Base-by-base conservation (phyloP, 1,284 basidiomycete species). In the Rhodotorula sp. region DNA sequence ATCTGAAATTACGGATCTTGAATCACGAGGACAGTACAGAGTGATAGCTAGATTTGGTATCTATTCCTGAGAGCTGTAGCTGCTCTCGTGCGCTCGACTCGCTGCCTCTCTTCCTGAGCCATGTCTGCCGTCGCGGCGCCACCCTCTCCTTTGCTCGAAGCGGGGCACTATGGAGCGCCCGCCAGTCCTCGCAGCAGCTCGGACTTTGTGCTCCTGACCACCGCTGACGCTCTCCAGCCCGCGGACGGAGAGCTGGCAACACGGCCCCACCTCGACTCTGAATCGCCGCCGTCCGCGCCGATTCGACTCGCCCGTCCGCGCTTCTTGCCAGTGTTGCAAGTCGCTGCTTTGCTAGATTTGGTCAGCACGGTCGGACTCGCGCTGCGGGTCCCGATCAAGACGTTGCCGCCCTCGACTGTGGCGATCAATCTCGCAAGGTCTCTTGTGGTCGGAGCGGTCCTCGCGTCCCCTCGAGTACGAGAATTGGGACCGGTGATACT, bases 271-370 rank as follows among this genome's bases (percentile, higher is more conserved):
- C 43, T 52, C 47, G 34, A 69, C 67, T 15, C 29, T 29, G 29
- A 29, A 29, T 29, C 20, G n/a, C 3, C 23, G 15, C 34, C 43
- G 16, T 58, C 4, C 31, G 31, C 29, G 8, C 26, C 47, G 2
- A 29, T 46, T 43, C n/a, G 63, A 8, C 66, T 67, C 43, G 47
- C 66, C 7, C 66, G 57, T 12, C 70, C 70, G 18, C 70, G 70
- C 34, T 68, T 62, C 66, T 31, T 46, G 7, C 51, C 43, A 10
- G 3, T 68, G 7, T 46, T 68, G 21, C 60, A 60, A 26, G 14
- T 56, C 23, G 43, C 51, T 16, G 64, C 63, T 18, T 3, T 63
- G 12, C 8, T 51, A 7, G 70, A 71, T 59, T 26, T 65, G 5
- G 6, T 16, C 14, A n/a, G 31, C 31, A 49, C 54, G 1, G 43